Evolutionary conservation across 2,329 filamentous ascomycete genomes (phyloP).

Genomic region (Amesomyces nigricolor): DNA sequence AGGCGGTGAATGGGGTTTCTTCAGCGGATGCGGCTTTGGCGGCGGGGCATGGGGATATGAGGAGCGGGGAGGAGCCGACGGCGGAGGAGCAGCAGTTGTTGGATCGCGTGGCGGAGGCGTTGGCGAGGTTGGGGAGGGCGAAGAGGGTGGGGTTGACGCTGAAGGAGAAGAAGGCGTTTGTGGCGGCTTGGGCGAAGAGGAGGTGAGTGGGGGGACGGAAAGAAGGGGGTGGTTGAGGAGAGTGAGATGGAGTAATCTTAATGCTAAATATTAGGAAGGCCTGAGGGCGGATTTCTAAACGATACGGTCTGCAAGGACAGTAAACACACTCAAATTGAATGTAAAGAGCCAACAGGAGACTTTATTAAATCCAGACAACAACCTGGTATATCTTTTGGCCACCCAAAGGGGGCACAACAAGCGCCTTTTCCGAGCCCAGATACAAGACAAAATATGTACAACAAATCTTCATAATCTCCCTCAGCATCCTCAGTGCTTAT

Average conservation of each 20-base stretch:
- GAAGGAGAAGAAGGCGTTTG: conserved; percentile 75
- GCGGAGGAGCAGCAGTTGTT: conserved; percentile 63
- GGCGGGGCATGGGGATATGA: conserved; percentile 25
- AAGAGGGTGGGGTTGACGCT: conserved; percentile 83
- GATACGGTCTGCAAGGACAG: background rate
- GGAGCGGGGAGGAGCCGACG: conserved; percentile 33
- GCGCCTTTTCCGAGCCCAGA: conserved; percentile 3
- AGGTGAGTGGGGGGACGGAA: conserved; percentile 21
- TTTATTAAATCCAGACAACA: background rate
- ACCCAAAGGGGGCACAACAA: background rate
- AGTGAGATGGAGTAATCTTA: no score
- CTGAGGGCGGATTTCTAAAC: background rate
- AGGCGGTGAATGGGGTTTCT: conserved; percentile 24
- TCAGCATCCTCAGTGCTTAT: conserved; percentile 24
- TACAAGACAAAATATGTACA: conserved; percentile 16
- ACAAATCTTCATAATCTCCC: background rate
- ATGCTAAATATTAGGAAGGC: no score
- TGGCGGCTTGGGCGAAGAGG: conserved; percentile 56
- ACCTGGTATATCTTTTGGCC: conserved; percentile 5
- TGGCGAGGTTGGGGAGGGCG: conserved; percentile 81
- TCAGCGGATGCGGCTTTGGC: background rate
- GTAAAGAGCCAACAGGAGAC: background rate
- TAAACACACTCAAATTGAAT: background rate
- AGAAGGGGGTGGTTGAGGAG: no score
- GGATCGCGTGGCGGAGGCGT: conserved; percentile 73